phyloP scores from a whole-genome alignment of 108 stramenopile species.

The Asterionellopsis glacialis region DNA sequence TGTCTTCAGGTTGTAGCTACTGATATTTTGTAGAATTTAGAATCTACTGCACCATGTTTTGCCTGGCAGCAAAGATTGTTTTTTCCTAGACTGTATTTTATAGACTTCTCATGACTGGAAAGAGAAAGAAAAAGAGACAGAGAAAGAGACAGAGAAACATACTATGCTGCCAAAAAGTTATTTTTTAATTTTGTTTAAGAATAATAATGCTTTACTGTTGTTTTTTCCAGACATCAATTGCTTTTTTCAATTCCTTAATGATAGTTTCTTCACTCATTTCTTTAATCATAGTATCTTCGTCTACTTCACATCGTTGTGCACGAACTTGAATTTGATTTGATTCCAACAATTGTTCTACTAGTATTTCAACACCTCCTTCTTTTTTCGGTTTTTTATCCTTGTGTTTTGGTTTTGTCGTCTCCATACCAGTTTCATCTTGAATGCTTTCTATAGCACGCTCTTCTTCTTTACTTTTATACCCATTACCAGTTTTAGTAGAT shows the following conservation, averaged over 20 bases:
- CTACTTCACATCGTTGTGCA: conserved; percentile 36
- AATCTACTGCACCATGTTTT: too few species aligned
- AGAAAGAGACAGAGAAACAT: too few species aligned
- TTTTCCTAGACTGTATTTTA: too few species aligned
- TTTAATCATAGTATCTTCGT: conserved; percentile 45
- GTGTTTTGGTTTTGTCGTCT: conserved; percentile 13
- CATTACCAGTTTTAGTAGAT: conserved; percentile 50
- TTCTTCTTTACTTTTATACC: conserved; percentile 46
- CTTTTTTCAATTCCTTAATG: conserved; percentile 17
- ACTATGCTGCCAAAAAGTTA: too few species aligned
- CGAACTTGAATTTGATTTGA: conserved; percentile 12
- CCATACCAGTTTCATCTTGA: conserved; percentile 3
- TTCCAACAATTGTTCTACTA: conserved; percentile 8
- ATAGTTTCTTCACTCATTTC: conserved; percentile 51
- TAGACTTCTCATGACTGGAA: too few species aligned
- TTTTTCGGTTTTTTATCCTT: conserved; percentile 15
- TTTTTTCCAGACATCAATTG: too few species aligned
- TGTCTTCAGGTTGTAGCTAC: too few species aligned
- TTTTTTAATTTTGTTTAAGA: too few species aligned
- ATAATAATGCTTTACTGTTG: too few species aligned
- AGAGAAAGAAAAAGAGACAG: too few species aligned
- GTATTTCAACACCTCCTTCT: conserved; percentile 37
- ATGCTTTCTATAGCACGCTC: conserved; percentile 15
- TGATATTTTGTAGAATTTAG: too few species aligned
- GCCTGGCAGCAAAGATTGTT: too few species aligned